These are phyloP conservation scores for Stachybotrys chartarum DNA, from an alignment of 2,329 filamentous ascomycete species.

Conservation along the genomic window DNA sequence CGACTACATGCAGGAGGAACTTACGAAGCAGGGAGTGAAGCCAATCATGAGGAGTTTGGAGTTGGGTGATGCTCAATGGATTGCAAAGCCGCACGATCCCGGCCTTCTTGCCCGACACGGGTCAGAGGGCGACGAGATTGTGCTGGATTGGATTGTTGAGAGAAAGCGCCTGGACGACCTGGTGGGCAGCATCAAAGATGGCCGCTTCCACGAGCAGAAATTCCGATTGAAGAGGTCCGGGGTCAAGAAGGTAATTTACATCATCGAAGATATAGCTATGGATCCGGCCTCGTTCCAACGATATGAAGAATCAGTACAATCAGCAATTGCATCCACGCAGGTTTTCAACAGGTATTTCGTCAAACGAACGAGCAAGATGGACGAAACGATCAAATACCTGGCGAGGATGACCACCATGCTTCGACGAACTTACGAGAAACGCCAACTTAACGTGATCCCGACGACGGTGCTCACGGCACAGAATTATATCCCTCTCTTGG, in stretches of 20 bases:
- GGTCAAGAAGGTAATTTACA: constrained; percentile 69
- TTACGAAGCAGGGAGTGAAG: constrained; percentile 57
- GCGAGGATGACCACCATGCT: constrained; percentile 64
- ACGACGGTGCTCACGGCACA: constrained; percentile 53
- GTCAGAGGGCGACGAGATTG: constrained; percentile 59
- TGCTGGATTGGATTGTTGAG: constrained; percentile 76
- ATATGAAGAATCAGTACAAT: constrained; percentile 61
- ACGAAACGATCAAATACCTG: constrained; percentile 72
- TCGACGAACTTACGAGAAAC: constrained; percentile 54
- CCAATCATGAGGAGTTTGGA: constrained; percentile 63
- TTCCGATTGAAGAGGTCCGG: constrained; percentile 68
- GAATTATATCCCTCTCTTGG: constrained; percentile 59
- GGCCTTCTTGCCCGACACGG: constrained; percentile 48
- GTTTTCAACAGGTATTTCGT: constrained; percentile 75
- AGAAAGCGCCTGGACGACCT: constrained; percentile 75
- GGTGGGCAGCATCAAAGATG: constrained; percentile 74
- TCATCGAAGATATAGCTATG: constrained; percentile 67
- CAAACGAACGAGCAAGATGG: constrained; percentile 67
- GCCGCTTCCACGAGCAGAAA: constrained; percentile 78
- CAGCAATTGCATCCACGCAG: constrained; percentile 69
- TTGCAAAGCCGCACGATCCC: constrained; percentile 63
- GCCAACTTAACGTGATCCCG: constrained; percentile 56
- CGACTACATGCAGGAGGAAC: constrained; percentile 69
- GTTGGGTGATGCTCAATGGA: constrained; percentile 71
- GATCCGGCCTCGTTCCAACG: constrained; percentile 44